Evolutionary conservation across 2,329 filamentous ascomycete species (phyloP).

Genomic region (Amylocarpus encephaloides): DNA sequence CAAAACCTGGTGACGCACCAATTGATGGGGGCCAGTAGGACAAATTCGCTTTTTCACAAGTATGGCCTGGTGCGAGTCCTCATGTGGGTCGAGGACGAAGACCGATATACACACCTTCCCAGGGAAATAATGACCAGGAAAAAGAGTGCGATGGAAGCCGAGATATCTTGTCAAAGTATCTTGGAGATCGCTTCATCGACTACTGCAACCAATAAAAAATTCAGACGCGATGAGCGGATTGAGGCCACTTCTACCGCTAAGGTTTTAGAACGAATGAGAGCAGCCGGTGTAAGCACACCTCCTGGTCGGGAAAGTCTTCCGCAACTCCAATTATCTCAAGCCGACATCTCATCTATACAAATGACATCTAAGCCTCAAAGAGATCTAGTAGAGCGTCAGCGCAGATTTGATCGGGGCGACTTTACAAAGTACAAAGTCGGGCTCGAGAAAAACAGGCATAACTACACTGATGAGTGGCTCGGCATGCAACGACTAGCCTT

Average conservation of each 20-base stretch:
- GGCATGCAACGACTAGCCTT: too few relatives aligned
- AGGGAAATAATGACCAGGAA: constrained; percentile 48
- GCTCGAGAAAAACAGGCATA: too few relatives aligned
- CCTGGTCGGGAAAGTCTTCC: constrained; percentile 36
- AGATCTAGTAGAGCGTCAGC: too few relatives aligned
- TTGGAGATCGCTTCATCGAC: constrained; percentile 46
- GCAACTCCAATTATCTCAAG: too few relatives aligned
- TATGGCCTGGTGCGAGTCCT: constrained; percentile 79
- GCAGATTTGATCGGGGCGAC: too few relatives aligned
- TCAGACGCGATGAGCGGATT: constrained; percentile 40
- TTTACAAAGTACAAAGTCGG: too few relatives aligned
- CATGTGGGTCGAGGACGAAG: constrained; percentile 59
- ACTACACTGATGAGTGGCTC: too few relatives aligned
- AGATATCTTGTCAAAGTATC: constrained; percentile 54
- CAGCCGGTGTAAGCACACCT: constrained; percentile 39
- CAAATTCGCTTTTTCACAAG: constrained; percentile 57
- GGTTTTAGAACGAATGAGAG: constrained; percentile 42
- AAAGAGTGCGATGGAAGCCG: constrained; percentile 51
- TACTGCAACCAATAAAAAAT: constrained; percentile 23
- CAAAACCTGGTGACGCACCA: constrained; percentile 54
- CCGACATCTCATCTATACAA: too few relatives aligned
- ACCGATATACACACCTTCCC: constrained; percentile 55
- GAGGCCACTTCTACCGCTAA: constrained; percentile 40
- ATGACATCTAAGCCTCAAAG: too few relatives aligned
- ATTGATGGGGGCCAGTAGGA: constrained; percentile 52